Evolutionary conservation across 805 yeast species (phyloP), one percentile per base, ranked within the genome.

Genomic region (Cyberlindnera japonica): DNA sequence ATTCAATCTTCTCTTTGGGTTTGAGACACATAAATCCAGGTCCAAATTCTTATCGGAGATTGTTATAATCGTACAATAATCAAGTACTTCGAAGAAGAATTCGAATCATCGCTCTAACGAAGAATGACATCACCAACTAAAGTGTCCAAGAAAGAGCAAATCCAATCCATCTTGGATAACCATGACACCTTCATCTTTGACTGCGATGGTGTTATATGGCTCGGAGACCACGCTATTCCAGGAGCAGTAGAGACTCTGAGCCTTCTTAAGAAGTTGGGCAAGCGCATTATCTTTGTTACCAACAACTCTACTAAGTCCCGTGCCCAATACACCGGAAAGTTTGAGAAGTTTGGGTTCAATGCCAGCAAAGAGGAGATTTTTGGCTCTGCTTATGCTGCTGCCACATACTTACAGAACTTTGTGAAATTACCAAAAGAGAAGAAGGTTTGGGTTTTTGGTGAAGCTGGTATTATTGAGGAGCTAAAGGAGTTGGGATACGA

Each of bases 121-220:
- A 33, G 20, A 15, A 44, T 38, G 41, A 50, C 40, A 19, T 38
- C 37, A 10, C 52, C 86, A 8, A 51, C 55, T 1, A 79, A 83
- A 53, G 59, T 84, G 32, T 62, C 64, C 14, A 55, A 64, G 16
- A 68, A 65, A 40, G 68, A 67, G 16, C 74, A 74, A 24, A 83
- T 75, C 5, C 63, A 73, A 38, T 55, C 64, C 7, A 65, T 93
- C 34, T 63, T 93, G 9, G 75, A 72, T 49, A 58, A 70, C 38
- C 84, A 83, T 60, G 96, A 89, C 58, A 88, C 86, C 44, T 91
- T 90, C 54, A 67, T 93, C 50, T 93, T 93, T 59, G 99, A 93
- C 57, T 93, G 99, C 67, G 99, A 93, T 29, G 99, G 99, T 23
- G 99, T 93, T 5, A 69, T 93, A 44, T 93, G 99, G 99, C 65